These are phyloP conservation scores for Ophioceras dolichostomum DNA, from an alignment of 2,329 filamentous ascomycete genomes.

Conservation along the genomic window DNA sequence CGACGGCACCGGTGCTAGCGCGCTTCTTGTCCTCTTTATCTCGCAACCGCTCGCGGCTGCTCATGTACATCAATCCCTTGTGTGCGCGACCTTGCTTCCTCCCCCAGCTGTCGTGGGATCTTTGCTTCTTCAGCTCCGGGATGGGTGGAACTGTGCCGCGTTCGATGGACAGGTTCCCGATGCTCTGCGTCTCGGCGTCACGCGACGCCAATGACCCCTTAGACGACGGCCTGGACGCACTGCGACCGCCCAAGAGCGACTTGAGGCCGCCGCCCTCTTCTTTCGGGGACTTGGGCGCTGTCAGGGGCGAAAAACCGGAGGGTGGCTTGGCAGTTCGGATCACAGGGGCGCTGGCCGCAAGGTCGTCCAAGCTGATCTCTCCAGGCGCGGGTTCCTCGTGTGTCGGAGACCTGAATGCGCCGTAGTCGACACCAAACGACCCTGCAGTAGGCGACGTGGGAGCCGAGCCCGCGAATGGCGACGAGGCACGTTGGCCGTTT, in stretches of 20 bases:
- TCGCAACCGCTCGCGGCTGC: constrained; percentile 54
- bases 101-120: constrained; percentile 51
- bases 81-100: constrained; percentile 39
- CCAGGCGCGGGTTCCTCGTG: constrained; percentile 36
- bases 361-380: constrained; percentile 39
- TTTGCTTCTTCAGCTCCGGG: constrained; percentile 36
- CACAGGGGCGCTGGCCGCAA: constrained; percentile 55
- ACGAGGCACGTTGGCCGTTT: constrained; percentile 5
- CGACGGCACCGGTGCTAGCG: constrained; percentile 26
- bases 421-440: constrained; percentile 64
- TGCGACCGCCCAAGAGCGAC: constrained; percentile 40
- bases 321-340: constrained; percentile 74
- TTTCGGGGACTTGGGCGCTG: constrained; percentile 44
- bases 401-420: constrained; percentile 43
- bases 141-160: constrained; percentile 32
- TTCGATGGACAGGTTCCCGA: constrained; percentile 53
- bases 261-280: constrained; percentile 40
- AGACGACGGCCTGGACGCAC: constrained; percentile 46
- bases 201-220: constrained; percentile 41
- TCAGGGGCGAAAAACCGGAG: constrained; percentile 60
- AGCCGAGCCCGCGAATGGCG: constrained; percentile 12
- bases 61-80: constrained; percentile 60
- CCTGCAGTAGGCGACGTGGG: constrained; percentile 27
- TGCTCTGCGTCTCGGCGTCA: constrained; percentile 47
- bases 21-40: constrained; percentile 54